Evolutionary conservation across 257 asterid species (phyloP).

Genomic region (Dorcoceras hygrometricum): DNA sequence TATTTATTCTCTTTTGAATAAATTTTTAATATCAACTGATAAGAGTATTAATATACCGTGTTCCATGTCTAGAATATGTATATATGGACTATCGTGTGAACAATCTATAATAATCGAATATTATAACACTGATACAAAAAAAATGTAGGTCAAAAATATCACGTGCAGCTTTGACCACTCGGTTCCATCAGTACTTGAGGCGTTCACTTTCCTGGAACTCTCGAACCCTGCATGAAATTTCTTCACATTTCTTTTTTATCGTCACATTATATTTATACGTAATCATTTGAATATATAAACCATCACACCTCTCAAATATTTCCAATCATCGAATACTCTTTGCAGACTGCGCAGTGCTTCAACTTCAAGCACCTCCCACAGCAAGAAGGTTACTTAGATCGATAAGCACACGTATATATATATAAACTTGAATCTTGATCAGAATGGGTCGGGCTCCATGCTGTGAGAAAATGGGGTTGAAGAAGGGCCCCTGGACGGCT

Average conservation of each 20-base stretch:
- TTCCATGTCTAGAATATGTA: no score
- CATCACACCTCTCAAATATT: not conserved
- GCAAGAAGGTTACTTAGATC: no score
- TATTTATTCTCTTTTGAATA: no score
- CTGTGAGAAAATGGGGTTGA: slow-evolving; percentile 75
- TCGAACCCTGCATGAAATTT: not conserved
- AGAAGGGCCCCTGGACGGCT: slow-evolving; percentile 77
- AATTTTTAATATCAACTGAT: no score
- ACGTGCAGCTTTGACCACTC: slow-evolving; percentile 15
- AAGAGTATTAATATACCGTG: no score
- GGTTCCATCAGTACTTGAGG: not conserved
- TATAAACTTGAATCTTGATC: not conserved
- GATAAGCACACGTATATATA: no score
- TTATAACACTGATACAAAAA: no score
- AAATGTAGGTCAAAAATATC: not conserved
- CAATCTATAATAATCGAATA: no score
- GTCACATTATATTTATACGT: no score
- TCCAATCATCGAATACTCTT: not conserved
- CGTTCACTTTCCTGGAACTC: not conserved
- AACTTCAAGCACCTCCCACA: not conserved
- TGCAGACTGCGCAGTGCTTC: not conserved
- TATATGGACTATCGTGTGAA: no score
- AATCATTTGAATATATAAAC: slow-evolving; percentile 15
- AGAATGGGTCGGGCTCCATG: slow-evolving; percentile 55
- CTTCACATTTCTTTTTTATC: not conserved